Evolutionary conservation across 176 grass and related monocot species (phyloP).

Genomic region (Triticum monococcum): DNA sequence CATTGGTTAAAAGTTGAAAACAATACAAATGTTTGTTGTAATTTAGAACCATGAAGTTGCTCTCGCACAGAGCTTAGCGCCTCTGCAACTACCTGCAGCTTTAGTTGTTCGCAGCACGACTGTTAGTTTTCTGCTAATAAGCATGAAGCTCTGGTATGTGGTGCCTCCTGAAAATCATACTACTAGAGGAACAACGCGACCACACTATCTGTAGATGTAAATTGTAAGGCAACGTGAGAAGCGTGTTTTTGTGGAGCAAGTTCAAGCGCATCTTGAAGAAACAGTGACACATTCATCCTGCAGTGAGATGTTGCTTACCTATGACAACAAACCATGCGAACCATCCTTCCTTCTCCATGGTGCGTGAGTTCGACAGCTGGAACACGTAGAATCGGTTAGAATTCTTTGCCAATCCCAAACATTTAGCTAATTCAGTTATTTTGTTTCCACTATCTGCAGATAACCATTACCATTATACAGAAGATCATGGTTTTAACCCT

Average conservation of each 20-base stretch:
- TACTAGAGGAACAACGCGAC: not conserved
- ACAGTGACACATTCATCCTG: not conserved
- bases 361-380: not conserved
- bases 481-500: not conserved
- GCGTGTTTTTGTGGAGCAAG: not conserved
- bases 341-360: not conserved
- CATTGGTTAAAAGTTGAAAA: not conserved
- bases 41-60: not conserved
- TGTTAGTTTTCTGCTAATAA: not conserved
- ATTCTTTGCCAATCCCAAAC: not conserved
- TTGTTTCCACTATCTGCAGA: not conserved
- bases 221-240: not conserved
- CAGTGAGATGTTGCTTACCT: not conserved
- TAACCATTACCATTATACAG: not conserved
- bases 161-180: not conserved
- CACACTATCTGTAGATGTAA: not conserved
- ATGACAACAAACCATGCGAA: not conserved
- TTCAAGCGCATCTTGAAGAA: not conserved
- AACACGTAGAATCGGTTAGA: not conserved
- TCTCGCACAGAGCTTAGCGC: not conserved
- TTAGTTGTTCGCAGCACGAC: not conserved
- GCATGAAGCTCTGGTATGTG: not conserved
- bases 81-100: not conserved
- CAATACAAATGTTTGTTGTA: not conserved
- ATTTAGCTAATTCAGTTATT: not conserved